phyloP scores from a whole-genome alignment of 2,329 filamentous ascomycete genomes.

The Talaromyces sp. region DNA sequence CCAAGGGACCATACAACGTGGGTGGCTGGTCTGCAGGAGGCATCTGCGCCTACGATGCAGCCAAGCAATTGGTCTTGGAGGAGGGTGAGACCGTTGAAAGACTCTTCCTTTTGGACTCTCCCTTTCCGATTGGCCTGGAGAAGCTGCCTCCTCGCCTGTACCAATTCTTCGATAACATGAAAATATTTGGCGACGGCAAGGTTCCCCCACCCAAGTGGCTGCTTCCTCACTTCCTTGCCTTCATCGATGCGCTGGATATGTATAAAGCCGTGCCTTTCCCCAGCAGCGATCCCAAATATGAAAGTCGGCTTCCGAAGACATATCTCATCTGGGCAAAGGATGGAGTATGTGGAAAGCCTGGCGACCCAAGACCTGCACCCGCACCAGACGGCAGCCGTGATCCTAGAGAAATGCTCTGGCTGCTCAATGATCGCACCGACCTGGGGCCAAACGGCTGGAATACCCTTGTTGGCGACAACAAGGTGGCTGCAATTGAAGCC shows the following conservation, averaged over 20 bases:
- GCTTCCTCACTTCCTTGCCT: constrained; percentile 47
- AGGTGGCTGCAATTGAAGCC: constrained; percentile 27
- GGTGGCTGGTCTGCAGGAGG: constrained; percentile 74
- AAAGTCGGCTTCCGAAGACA: constrained; percentile 36
- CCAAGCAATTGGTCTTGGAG: constrained; percentile 51
- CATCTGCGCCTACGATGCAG: constrained; percentile 63
- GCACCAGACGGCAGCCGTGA: constrained; percentile 35
- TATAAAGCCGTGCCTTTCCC: constrained; percentile 34
- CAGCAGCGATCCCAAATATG: constrained; percentile 20
- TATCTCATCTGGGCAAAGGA: constrained; percentile 45
- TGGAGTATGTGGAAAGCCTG: constrained; percentile 40
- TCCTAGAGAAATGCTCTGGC: constrained; percentile 44
- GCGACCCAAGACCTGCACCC: constrained; percentile 34
- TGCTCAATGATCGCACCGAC: constrained; percentile 43
- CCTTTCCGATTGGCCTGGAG: constrained; percentile 62
- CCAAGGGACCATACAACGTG: constrained; percentile 55
- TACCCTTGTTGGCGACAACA: constrained; percentile 34
- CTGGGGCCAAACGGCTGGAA: constrained; percentile 45
- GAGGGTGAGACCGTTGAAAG: constrained; percentile 53
- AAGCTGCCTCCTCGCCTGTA: constrained; percentile 54
- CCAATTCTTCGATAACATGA: constrained; percentile 43
- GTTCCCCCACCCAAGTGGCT: constrained; percentile 43
- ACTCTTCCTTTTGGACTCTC: constrained; percentile 61
- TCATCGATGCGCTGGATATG: constrained; percentile 42
- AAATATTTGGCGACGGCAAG: constrained; percentile 42